A percentile compares a stretch with the other conserved stretches of the same genome.
These are phyloP conservation scores for Aspergillus transmontanensis DNA, from an alignment of 2,329 filamentous ascomycete genomes.

Conservation along the genomic window DNA sequence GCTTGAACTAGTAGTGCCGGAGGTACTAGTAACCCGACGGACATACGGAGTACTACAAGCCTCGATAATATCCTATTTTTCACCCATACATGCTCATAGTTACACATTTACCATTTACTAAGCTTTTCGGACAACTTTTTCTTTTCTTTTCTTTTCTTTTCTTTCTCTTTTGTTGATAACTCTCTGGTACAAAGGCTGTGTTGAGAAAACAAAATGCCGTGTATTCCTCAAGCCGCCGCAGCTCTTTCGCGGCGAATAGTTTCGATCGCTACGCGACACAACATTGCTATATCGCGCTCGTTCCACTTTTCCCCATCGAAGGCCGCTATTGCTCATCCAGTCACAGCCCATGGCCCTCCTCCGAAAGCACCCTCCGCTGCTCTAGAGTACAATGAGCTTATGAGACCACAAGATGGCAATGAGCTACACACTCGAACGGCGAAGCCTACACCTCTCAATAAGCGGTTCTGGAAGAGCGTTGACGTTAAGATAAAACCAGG, in stretches of 20 bases:
- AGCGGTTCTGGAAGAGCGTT: slow-evolving; percentile 89
- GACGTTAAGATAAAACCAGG: slow-evolving; percentile 68
- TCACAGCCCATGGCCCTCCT: slow-evolving; percentile 62
- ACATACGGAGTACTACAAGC: not conserved
- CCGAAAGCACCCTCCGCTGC: slow-evolving; percentile 58
- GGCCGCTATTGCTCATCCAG: slow-evolving; percentile 58
- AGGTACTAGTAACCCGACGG: not conserved
- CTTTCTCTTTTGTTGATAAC: not conserved
- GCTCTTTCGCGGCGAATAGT: slow-evolving; percentile 23
- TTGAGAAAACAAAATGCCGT: slow-evolving; percentile 21
- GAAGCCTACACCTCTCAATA: slow-evolving; percentile 54
- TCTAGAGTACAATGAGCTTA: slow-evolving; percentile 50
- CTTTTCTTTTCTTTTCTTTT: no score
- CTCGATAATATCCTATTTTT: not conserved
- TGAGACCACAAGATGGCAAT: slow-evolving; percentile 50
- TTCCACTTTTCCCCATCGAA: slow-evolving; percentile 41
- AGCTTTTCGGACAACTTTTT: not conserved
- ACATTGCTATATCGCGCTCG: slow-evolving; percentile 26
- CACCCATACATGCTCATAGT: not conserved
- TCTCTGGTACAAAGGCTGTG: not conserved
- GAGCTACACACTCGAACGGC: slow-evolving; percentile 28
- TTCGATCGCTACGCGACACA: slow-evolving; percentile 17
- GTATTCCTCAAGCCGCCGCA: slow-evolving; percentile 24
- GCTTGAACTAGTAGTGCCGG: not conserved
- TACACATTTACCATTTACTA: not conserved